Conservation (phyloP, 2,329 filamentous ascomycete species). For the Stagonosporopsis rhizophila region DNA sequence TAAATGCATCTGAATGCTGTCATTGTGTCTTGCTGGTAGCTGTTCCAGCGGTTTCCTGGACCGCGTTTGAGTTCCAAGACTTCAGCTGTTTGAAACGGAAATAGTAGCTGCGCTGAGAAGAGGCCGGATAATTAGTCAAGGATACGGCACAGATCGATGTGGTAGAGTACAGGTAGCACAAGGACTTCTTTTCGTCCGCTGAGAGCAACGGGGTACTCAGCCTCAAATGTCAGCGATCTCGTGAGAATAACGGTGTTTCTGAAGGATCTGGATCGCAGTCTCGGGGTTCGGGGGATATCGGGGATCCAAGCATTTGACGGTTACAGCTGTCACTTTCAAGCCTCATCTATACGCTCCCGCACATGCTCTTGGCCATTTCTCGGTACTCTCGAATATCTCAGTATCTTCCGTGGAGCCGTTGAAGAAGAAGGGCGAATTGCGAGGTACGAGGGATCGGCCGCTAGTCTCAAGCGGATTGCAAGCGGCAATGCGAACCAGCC, state of each 20-base stretch:
- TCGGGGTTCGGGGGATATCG: conserved; percentile 14
- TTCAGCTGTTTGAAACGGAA: conserved; percentile 36
- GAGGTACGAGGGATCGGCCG: conserved; percentile 4
- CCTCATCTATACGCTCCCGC: conserved; percentile 17
- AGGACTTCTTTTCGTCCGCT: background rate
- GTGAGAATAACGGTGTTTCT: conserved; percentile 1
- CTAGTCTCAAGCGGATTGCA: conserved; percentile 7
- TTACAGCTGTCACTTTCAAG: conserved; percentile 28
- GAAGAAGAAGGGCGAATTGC: conserved; percentile 5
- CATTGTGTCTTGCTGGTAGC: conserved; percentile 24
- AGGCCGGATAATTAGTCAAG: background rate
- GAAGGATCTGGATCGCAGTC: conserved; percentile 4
- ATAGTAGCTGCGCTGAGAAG: conserved; percentile 10
- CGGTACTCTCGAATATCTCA: conserved; percentile 7
- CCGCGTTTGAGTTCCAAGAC: conserved; percentile 36
- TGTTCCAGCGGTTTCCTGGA: conserved; percentile 27
- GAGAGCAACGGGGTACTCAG: background rate
- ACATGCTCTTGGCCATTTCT: conserved; percentile 9
- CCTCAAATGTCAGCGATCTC: conserved; percentile 1
- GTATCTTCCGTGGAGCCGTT: conserved; percentile 3
- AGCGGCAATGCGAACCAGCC: conserved; percentile 35
- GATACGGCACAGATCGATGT: background rate
- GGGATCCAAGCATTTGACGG: conserved; percentile 12
- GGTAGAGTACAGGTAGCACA: background rate
- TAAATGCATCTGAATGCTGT: conserved; percentile 21